Evolutionary conservation across 1,284 basidiomycete genomes (phyloP).

Genomic region (Puccinia polysora): DNA sequence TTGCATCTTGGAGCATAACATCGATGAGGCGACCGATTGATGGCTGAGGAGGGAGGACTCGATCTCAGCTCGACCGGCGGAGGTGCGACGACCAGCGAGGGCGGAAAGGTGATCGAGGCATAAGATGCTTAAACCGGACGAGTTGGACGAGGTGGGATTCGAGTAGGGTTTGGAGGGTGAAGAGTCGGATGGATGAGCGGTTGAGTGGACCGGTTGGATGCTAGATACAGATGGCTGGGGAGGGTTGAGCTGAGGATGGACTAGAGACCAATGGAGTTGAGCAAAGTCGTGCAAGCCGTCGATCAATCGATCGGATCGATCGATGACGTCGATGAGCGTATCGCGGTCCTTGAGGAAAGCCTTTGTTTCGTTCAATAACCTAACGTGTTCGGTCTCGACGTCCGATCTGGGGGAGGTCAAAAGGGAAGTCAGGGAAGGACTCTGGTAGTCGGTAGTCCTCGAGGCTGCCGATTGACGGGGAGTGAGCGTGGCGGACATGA

Average conservation of each 20-base stretch:
- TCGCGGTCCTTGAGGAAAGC: constrained; percentile 32
- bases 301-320: constrained; percentile 23
- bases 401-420: not conserved
- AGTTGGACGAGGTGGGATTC: not conserved
- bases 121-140: not conserved
- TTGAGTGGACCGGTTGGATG: too few species aligned
- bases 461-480: too few species aligned
- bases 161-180: not conserved
- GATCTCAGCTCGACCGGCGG: not conserved
- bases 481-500: too few species aligned
- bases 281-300: constrained; percentile 2
- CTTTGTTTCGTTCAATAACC: constrained; percentile 25
- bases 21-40: constrained; percentile 31
- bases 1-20: constrained; percentile 18
- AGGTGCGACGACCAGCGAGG: constrained; percentile 27
- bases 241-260: constrained; percentile 24
- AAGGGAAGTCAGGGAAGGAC: too few species aligned
- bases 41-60: constrained; percentile 29
- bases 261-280: constrained; percentile 13
- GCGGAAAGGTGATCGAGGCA: constrained; percentile 23
- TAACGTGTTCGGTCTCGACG: constrained; percentile 5
- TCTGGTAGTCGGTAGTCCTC: too few species aligned
- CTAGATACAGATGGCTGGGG: too few species aligned
- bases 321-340: constrained; percentile 29
- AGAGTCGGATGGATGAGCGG: not conserved